phyloP scores from a whole-genome alignment of 2,329 filamentous ascomycete species.

The Chrysoporthe puriensis region DNA sequence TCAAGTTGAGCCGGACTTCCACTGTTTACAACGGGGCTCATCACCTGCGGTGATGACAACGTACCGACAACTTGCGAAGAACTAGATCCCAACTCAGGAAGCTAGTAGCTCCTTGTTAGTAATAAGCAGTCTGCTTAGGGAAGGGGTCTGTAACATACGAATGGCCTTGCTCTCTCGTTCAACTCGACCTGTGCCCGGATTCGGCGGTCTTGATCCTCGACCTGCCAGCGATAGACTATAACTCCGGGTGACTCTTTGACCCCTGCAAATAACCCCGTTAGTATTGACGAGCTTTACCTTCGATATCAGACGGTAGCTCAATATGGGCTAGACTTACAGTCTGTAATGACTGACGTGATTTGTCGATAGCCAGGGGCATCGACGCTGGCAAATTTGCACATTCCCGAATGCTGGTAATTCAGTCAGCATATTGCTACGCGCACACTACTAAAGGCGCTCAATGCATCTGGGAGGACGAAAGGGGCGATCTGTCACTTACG shows the following conservation, averaged over 20 bases:
- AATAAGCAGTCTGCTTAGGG: neutral
- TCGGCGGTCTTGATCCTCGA: conserved; percentile 59
- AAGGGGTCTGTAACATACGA: conserved; percentile 38
- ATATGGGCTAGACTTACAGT: conserved; percentile 37
- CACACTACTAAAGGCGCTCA: neutral
- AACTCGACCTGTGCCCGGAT: conserved; percentile 49
- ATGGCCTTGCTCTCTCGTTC: conserved; percentile 49
- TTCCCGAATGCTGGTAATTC: conserved; percentile 56
- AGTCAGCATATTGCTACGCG: neutral
- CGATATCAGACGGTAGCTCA: neutral
- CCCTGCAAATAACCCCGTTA: conserved; percentile 35
- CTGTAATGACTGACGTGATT: conserved; percentile 51
- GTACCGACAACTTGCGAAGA: conserved; percentile 23
- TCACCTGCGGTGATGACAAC: conserved; percentile 14
- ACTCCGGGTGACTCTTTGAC: conserved; percentile 56
- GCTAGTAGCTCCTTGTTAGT: conserved; percentile 12
- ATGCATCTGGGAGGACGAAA: neutral
- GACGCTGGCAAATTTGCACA: conserved; percentile 72
- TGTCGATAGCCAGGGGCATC: conserved; percentile 67
- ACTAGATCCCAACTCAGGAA: neutral
- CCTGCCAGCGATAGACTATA: conserved; percentile 61
- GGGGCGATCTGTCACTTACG: conserved; percentile 1
- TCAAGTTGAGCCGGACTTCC: conserved; percentile 13
- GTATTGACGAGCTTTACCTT: neutral
- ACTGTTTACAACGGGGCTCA: neutral